Base-by-base conservation (phyloP, 495 filamentous ascomycete species). In the Glarea lozoyensis region DNA sequence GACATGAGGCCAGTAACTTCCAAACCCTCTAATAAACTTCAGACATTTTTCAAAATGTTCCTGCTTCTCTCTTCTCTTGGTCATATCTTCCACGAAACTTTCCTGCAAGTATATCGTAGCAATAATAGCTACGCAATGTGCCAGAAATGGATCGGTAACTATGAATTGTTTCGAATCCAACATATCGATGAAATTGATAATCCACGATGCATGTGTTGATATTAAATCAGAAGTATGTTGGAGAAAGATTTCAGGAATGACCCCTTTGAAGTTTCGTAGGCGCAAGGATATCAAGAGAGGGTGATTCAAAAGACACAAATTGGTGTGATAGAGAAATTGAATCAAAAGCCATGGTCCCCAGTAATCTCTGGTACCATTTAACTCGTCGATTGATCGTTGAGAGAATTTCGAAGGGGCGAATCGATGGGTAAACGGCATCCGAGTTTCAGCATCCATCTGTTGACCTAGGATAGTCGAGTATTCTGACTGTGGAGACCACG, bases 101-200 rank as follows among this genome's bases (percentile, higher is more conserved):
- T 68, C 56, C 37, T 72, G 68, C 1, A 72, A 53, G 42, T 70
- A 67, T 46, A 72, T 72, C 10, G 68, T 72, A 9, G 66, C 68
- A 6, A 69, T 62, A 7, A 72, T 66, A 10, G 68, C 66, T 13
- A 64, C 68, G 16, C 68, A 63, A 43, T 72, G 68, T n/a, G 66
- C 68, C 5, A 72, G 48, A 9, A 72, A 51, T 0, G 66, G 67
- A 55, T 72, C 68, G 3, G 68, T 66, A 6, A 68, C 60, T 37
- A 59, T 40, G 39, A 69, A 68, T 0, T 45, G 49, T 39, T 61
- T 69, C 34, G 65, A 61, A 44, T 66, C 63, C 6, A 72, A 62
- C 48, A 60, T 68, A 29, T 67, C 60, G 45, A 72, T 64, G 37
- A 70, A 70, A 48, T 69, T 60, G 12, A 70, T 60, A 10, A 72